A percentile compares a stretch with the other conserved stretches of the same genome.
Conservation (phyloP, 176 grass and related monocot genomes). For the Aegilops sharonensis region DNA sequence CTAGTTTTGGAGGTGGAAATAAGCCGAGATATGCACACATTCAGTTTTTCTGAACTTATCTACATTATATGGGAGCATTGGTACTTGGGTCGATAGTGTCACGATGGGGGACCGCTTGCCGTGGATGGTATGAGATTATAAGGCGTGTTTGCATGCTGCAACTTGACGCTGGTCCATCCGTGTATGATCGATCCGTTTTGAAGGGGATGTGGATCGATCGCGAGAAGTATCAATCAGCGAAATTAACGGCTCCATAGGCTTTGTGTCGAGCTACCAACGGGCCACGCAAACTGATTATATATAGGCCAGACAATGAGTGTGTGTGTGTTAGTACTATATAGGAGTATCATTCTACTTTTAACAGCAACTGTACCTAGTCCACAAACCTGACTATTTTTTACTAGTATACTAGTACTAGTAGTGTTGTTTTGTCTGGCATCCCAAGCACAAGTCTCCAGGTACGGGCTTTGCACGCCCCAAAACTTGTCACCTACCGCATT, state of each 20-base stretch:
- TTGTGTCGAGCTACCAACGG: background rate
- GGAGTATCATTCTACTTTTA: background rate
- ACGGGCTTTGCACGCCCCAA: background rate
- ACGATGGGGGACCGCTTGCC: background rate
- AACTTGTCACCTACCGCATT: conserved; percentile 15
- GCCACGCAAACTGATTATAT: background rate
- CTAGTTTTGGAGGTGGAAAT: background rate
- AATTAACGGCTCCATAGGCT: background rate
- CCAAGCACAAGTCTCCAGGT: background rate
- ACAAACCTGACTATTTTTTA: no score
- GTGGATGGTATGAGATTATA: conserved; percentile 11
- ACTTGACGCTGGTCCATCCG: background rate
- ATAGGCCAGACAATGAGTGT: background rate
- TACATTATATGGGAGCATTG: background rate
- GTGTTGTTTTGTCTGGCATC: no score
- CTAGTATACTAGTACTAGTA: no score
- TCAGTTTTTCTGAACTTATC: background rate
- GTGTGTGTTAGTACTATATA: background rate
- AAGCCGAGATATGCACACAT: background rate
- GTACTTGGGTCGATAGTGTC: background rate
- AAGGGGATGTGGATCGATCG: background rate
- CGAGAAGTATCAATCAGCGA: background rate
- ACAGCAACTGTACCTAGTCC: conserved; percentile 9
- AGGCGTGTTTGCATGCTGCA: conserved; percentile 18
- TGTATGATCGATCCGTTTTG: conserved; percentile 1